Base-by-base conservation (phyloP, 345 rosid species). In the Gossypium sturtianum region DNA sequence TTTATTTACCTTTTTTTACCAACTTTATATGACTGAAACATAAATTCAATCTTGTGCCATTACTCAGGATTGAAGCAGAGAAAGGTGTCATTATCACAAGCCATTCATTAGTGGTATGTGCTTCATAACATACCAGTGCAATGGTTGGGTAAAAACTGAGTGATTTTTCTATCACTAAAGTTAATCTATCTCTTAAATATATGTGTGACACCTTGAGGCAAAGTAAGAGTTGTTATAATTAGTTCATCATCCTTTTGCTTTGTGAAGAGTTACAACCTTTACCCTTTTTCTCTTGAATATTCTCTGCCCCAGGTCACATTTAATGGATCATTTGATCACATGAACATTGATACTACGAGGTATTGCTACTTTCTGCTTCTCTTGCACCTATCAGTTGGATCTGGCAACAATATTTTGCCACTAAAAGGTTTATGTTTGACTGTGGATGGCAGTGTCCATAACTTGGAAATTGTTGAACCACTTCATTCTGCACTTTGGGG, bases 281-380 rank as follows among this genome's bases (percentile, higher is more conserved):
- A 49, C 20, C 72, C 48, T 17, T 20, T 34, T 34, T 15, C 75
- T 7, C 43, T 29, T 9, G 51, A n/a, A 52, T 49, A 74, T 34
- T 68, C 65, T 44, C 48, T 34, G 71, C 72, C 64, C 63, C 85
- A 94, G 98, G 92, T 94, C 76, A 89, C 96, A 66, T 94, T 94
- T 76, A 94, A 92, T 86, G 98, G 98, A 78, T 92, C 98, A 70
- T 94, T 89, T 86, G 93, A 91, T 81, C 98, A 94, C 86, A 89
- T 94, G 98, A 92, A 85, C 78, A 87, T 94, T 58, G 98, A 94
- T 82, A 90, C 98, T 58, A 91, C 98, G 34, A 94, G 98, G 98
- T 94, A 87, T 20, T 12, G 43, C 10, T 43, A 15, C 43, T 43
- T 65, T 38, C 53, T 76, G 29, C 12, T 29, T 65, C 64, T 41